A percentile compares a stretch with the other conserved stretches of the same genome.
Conservation (phyloP, 2,329 filamentous ascomycete genomes). For the Ophiostoma ips region DNA sequence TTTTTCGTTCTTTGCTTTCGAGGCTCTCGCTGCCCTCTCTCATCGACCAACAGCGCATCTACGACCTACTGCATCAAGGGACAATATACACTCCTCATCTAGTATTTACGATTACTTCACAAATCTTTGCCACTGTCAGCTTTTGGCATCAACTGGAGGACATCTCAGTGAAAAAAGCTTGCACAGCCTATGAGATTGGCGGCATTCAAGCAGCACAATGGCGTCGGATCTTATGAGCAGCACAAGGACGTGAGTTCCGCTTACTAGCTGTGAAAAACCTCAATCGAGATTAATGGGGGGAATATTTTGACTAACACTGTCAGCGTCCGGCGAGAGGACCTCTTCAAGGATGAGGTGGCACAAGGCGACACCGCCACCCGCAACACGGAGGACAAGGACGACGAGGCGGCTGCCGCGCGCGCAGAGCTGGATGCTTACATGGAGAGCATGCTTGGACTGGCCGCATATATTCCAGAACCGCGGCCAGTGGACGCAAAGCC, state of each 20-base stretch:
- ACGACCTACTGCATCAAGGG: background rate
- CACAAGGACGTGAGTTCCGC: slow-evolving; percentile 1
- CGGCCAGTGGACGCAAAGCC: background rate
- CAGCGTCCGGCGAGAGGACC: slow-evolving; percentile 12
- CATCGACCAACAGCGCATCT: background rate
- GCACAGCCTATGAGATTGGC: background rate
- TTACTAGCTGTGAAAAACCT: too few species aligned
- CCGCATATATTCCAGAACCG: background rate
- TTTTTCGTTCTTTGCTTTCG: background rate
- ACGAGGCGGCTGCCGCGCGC: background rate
- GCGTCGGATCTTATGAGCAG: slow-evolving; percentile 3
- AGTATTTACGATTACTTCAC: background rate
- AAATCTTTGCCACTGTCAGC: too few species aligned
- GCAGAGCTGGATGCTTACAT: slow-evolving; percentile 13
- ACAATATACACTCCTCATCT: too few species aligned
- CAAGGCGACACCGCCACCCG: background rate
- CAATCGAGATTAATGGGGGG: too few species aligned
- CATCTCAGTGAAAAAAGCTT: background rate
- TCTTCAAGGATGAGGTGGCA: slow-evolving; percentile 7
- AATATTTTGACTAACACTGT: background rate
- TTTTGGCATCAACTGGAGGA: too few species aligned
- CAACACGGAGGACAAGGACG: background rate
- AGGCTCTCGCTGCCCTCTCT: background rate
- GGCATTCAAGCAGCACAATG: background rate
- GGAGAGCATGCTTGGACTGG: slow-evolving; percentile 4